Conservation (phyloP, 2,329 filamentous ascomycete species). For the Penicillium olsonii region DNA sequence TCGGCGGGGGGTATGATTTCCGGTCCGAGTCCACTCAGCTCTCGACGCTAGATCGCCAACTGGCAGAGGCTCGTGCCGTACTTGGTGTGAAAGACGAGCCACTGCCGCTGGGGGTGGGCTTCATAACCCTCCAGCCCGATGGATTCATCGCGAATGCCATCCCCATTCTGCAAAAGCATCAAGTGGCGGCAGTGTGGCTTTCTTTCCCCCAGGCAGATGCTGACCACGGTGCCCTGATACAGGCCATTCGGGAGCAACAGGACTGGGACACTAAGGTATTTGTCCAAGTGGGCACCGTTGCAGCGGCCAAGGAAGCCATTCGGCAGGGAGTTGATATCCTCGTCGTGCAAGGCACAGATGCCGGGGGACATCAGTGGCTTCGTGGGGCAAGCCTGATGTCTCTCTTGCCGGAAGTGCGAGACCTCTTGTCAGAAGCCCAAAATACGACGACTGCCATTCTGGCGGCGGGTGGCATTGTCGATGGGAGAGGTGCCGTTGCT, state of each 20-base stretch:
- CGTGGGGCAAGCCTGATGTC: slow-evolving; percentile 57
- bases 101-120: slow-evolving; percentile 61
- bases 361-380: slow-evolving; percentile 63
- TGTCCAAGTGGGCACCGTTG: slow-evolving; percentile 63
- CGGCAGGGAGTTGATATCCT: slow-evolving; percentile 58
- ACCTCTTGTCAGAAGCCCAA: slow-evolving; percentile 39
- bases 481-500: slow-evolving; percentile 58
- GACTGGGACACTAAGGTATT: slow-evolving; percentile 51
- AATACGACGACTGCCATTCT: slow-evolving; percentile 46
- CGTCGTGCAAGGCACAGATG: slow-evolving; percentile 65
- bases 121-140: slow-evolving; percentile 56
- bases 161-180: slow-evolving; percentile 54
- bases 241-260: slow-evolving; percentile 27
- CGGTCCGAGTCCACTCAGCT: slow-evolving; percentile 16
- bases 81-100: slow-evolving; percentile 10
- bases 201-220: slow-evolving; percentile 58
- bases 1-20: slow-evolving; percentile 24
- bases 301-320: slow-evolving; percentile 54
- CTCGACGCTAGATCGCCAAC: slow-evolving; percentile 11
- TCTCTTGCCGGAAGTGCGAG: slow-evolving; percentile 59
- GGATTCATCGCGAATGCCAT: slow-evolving; percentile 38
- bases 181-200: slow-evolving; percentile 65
- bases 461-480: slow-evolving; percentile 62
- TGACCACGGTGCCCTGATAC: slow-evolving; percentile 36
- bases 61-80: slow-evolving; percentile 11